A percentile compares a stretch with the other conserved stretches of the same genome.
These are phyloP conservation scores for Polygonum aviculare DNA, from an alignment of 148 eudicot genomes.

Conservation along the genomic window DNA sequence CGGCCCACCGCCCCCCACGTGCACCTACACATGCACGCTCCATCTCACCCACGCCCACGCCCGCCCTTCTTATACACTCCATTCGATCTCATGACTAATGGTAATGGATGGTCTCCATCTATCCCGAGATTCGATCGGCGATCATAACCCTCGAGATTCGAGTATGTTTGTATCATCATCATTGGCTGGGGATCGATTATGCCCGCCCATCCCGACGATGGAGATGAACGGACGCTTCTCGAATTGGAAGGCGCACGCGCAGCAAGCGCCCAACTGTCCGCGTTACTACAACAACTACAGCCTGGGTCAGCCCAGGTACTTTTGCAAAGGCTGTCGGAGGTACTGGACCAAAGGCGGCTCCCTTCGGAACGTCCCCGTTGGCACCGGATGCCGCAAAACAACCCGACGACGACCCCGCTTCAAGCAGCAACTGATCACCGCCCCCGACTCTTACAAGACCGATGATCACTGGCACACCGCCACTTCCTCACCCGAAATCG, in stretches of 20 bases:
- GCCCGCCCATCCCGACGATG: neutral
- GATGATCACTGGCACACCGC: neutral
- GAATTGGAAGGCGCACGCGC: neutral
- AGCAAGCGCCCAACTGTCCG: neutral
- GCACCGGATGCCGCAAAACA: neutral
- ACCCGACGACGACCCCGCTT: neutral
- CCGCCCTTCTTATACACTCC: neutral
- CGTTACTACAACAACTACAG: constrained; percentile 8
- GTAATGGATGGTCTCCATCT: neutral
- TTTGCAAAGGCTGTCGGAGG: neutral
- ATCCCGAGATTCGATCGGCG: neutral
- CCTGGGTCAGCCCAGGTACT: constrained; percentile 2
- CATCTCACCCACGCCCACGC: neutral
- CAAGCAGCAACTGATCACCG: neutral
- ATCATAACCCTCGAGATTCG: neutral
- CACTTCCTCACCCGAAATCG: neutral
- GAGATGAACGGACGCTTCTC: neutral
- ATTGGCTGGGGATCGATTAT: neutral
- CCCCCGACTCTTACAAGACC: neutral
- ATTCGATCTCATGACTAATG: neutral
- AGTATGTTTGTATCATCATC: neutral
- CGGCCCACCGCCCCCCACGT: constrained; percentile 5
- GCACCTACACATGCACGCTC: neutral
- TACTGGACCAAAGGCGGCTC: constrained; percentile 8
- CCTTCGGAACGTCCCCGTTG: neutral